Evolutionary conservation across 2,329 filamentous ascomycete species (phyloP).

Genomic region (Fusarium ramigenum): DNA sequence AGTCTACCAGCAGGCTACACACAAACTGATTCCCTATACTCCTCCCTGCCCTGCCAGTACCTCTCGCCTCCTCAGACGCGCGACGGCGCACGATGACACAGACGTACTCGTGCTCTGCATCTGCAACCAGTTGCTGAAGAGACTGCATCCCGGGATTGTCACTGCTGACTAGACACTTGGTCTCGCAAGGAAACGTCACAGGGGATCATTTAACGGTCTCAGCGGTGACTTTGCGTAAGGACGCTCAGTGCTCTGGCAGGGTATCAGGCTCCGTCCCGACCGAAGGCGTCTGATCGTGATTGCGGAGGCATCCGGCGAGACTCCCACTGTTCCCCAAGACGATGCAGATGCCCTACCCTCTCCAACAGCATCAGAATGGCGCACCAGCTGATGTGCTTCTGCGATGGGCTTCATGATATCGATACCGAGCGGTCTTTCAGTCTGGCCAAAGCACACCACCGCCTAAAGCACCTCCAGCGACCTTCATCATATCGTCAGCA

Average conservation of each 20-base stretch:
- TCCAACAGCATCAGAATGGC: rapidly evolving
- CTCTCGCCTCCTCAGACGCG: too few relatives aligned
- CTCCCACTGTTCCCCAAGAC: background rate
- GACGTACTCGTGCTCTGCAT: rapidly evolving
- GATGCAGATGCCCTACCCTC: too few relatives aligned
- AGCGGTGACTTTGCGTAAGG: rapidly evolving
- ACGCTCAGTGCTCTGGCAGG: rapidly evolving
- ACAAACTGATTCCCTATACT: rapidly evolving
- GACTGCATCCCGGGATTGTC: rapidly evolving
- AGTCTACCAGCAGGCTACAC: background rate
- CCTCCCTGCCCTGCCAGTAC: background rate
- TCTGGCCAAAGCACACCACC: background rate
- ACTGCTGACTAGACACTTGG: rapidly evolving
- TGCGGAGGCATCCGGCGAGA: background rate
- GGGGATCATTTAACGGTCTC: rapidly evolving
- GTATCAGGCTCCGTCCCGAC: background rate
- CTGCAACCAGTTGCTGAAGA: background rate
- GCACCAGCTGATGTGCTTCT: rapidly evolving
- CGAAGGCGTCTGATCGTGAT: rapidly evolving
- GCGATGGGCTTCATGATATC: background rate
- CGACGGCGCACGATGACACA: background rate
- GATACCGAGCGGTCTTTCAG: rapidly evolving
- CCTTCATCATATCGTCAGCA: background rate
- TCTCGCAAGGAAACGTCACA: background rate
- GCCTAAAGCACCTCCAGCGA: rapidly evolving